Conservation (phyloP, 1,284 basidiomycete species). For the Pseudozyma thailandica region DNA sequence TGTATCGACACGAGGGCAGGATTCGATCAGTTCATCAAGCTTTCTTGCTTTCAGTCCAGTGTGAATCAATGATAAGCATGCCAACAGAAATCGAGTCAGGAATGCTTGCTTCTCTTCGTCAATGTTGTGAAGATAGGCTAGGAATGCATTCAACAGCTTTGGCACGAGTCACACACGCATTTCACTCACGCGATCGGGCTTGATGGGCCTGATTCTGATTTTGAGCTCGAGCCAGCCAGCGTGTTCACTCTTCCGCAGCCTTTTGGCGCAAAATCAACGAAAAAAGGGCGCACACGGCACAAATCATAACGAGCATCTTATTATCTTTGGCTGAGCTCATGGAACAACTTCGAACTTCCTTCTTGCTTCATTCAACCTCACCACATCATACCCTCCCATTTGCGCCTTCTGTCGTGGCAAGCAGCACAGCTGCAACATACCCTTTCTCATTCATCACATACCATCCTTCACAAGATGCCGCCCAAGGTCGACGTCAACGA, state of each 20-base stretch:
- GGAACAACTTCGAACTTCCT: background rate
- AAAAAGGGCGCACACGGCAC: background rate
- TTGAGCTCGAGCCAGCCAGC: slow-evolving; percentile 31
- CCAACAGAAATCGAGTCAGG: too few species aligned
- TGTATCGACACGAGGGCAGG: too few species aligned
- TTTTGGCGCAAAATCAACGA: background rate
- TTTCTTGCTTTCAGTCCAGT: too few species aligned
- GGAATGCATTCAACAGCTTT: background rate
- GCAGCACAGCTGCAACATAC: slow-evolving; percentile 17
- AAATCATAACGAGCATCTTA: too few species aligned
- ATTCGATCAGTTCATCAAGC: too few species aligned
- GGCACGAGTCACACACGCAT: background rate
- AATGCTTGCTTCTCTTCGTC: too few species aligned
- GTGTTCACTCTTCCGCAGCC: background rate
- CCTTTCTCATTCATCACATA: background rate
- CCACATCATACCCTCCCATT: slow-evolving; percentile 3
- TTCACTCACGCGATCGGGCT: slow-evolving; percentile 10
- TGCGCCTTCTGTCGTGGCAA: background rate
- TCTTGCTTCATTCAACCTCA: background rate
- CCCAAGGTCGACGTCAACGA: slow-evolving; percentile 72
- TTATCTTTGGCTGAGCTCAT: background rate
- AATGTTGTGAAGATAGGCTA: background rate
- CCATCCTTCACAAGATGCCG: slow-evolving; percentile 67
- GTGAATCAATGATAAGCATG: slow-evolving; percentile 2
- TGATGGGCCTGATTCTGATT: background rate